Evolutionary conservation across 2,329 filamentous ascomycete genomes (phyloP), one percentile per base, ranked within the genome.

Genomic region (Plenodomus biglobosus): DNA sequence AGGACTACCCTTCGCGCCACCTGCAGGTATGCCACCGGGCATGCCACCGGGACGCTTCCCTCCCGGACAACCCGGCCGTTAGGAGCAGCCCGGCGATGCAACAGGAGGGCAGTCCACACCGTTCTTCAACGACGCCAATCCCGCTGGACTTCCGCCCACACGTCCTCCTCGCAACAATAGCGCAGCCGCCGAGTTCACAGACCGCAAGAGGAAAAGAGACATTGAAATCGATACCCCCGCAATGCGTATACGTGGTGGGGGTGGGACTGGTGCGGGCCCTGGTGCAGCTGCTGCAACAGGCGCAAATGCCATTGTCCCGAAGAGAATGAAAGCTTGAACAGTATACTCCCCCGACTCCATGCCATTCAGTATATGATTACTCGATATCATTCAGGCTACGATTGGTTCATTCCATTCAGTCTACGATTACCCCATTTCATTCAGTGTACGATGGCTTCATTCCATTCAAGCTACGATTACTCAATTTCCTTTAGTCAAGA

Each of bases 21-120:
- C 72, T 15, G 61, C 61, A 18, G 62, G 56, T 8, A 68, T 71
- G 61, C 67, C 68, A 0, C 45, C 37, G 13, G 42, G 50, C 38
- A 50, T 50, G 15, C 35, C 59, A 15, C 62, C 62, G 17, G 56
- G 58, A 11, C 40, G 57, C 10, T 67, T 61, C 18, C 63, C 64
- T 42, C 55, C 61, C 41, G 62, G 62, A 40, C 58, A 59, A 16
- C 57, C 61, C 19, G 64, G 64, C 52, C 62, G 60, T 32, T 63
- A 63, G 60, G 50, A 40, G 47, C 52, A 40, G 41, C 42, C 55
- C 38, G 52, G 30, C 37, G 42, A n/a, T n/a, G 22, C 21, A 41
- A 53, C 19, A 49, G 20, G 40, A 50, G 50, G 52, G 41, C 22
- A n/a, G n/a, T 10, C 22, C 5, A 24, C 22, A 42, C 43, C 40